Percentiles rank a stretch among this genome's conserved stretches.
Evolutionary conservation across 2,329 filamentous ascomycete species (phyloP).

Genomic region (Proliferodiscus dingleyae): DNA sequence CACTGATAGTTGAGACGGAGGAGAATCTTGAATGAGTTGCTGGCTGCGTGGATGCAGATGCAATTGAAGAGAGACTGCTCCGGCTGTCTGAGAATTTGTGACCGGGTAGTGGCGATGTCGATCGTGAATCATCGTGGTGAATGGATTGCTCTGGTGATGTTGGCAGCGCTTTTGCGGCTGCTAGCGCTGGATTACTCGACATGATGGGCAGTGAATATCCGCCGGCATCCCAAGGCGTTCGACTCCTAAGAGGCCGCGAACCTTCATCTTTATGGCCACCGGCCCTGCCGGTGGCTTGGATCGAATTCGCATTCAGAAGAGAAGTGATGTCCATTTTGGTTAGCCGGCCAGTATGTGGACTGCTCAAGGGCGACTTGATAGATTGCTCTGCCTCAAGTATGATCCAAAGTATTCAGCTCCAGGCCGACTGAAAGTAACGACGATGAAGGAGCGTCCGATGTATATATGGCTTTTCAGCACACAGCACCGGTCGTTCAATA

Average conservation of each 20-base stretch:
- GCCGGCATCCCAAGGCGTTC: slow-evolving; percentile 34
- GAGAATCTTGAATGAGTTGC: slow-evolving; percentile 30
- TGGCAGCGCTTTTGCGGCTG: slow-evolving; percentile 3
- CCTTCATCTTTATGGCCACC: slow-evolving; percentile 7
- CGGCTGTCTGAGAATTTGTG: slow-evolving; percentile 32
- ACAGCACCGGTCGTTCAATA: slow-evolving; percentile 17
- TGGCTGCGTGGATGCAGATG: slow-evolving; percentile 27
- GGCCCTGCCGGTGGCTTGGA: slow-evolving; percentile 26
- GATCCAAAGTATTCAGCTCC: slow-evolving; percentile 11
- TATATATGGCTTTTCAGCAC: slow-evolving; percentile 20
- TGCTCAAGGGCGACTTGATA: neutral
- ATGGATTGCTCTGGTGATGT: slow-evolving; percentile 11
- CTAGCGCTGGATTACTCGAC: slow-evolving; percentile 16
- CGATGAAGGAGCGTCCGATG: slow-evolving; percentile 15
- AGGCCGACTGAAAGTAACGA: slow-evolving; percentile 1
- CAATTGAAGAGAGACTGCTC: slow-evolving; percentile 31
- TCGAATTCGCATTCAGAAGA: slow-evolving; percentile 27
- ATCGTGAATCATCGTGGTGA: slow-evolving; percentile 4
- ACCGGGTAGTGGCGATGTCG: slow-evolving; percentile 18
- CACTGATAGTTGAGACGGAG: slow-evolving; percentile 30
- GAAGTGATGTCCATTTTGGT: slow-evolving; percentile 32
- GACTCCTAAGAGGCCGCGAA: slow-evolving; percentile 22
- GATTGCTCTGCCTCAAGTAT: slow-evolving; percentile 1
- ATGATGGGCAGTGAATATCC: slow-evolving; percentile 33
- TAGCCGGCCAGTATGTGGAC: neutral